phyloP scores from a whole-genome alignment of 805 yeast genomes.

The Hanseniaspora guilliermondii region DNA sequence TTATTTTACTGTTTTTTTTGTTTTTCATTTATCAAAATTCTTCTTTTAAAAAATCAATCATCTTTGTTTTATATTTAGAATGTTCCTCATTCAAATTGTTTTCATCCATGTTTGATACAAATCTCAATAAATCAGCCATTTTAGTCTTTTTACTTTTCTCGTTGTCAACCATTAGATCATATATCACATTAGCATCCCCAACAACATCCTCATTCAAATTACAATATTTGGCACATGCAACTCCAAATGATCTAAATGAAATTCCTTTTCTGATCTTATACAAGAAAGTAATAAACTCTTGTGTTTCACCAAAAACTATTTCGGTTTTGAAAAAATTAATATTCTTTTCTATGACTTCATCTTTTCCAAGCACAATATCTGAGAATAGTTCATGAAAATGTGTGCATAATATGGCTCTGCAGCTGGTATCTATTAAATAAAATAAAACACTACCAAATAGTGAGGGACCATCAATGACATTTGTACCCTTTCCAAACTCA shows the following conservation, averaged over 20 bases:
- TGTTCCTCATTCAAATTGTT: background rate
- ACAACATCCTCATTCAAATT: slow-evolving; percentile 28
- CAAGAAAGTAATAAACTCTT: slow-evolving; percentile 25
- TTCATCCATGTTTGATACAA: slow-evolving; percentile 21
- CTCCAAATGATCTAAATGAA: slow-evolving; percentile 28
- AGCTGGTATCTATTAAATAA: slow-evolving; percentile 13
- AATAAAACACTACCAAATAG: slow-evolving; percentile 32
- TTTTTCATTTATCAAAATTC: background rate
- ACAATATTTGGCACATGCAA: slow-evolving; percentile 32
- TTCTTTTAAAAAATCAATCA: background rate
- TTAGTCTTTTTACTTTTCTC: slow-evolving; percentile 17
- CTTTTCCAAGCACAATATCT: slow-evolving; percentile 18
- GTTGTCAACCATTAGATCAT: slow-evolving; percentile 14
- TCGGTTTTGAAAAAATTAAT: slow-evolving; percentile 30
- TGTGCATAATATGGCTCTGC: slow-evolving; percentile 30
- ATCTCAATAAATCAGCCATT: slow-evolving; percentile 21
- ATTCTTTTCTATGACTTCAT: slow-evolving; percentile 13
- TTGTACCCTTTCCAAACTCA: slow-evolving; percentile 46
- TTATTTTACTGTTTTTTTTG: too few relatives aligned
- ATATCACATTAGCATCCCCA: slow-evolving; percentile 26
- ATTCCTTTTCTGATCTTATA: slow-evolving; percentile 27
- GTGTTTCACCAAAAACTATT: slow-evolving; percentile 15
- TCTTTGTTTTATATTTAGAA: background rate
- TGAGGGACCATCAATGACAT: slow-evolving; percentile 35
- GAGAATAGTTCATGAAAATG: slow-evolving; percentile 35